Percentiles rank a stretch among this genome's conserved stretches.
phyloP scores from a whole-genome alignment of 2,329 filamentous ascomycete species.

The Pestalotiopsis fici region DNA sequence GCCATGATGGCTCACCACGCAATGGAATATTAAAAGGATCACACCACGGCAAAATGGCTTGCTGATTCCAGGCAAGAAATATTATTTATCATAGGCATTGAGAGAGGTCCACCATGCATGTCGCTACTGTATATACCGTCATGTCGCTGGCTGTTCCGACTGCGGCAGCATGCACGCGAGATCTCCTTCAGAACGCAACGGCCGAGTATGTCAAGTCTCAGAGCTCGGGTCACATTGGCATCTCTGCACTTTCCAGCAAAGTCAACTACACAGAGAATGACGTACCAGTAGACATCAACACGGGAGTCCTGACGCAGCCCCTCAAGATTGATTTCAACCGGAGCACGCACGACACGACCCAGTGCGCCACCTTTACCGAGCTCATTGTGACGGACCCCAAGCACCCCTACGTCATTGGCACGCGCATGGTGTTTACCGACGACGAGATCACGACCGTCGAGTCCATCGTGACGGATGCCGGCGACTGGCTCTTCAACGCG shows the following conservation, averaged over 20 bases:
- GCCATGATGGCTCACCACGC: neutral
- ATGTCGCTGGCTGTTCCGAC: neutral
- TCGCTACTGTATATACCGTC: neutral
- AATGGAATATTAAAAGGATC: neutral
- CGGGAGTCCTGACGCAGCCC: conserved; percentile 31
- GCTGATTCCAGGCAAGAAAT: neutral
- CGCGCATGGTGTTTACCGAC: conserved; percentile 29
- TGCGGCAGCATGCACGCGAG: neutral
- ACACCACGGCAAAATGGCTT: too few species aligned
- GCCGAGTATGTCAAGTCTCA: conserved; percentile 22
- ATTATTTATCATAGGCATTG: neutral
- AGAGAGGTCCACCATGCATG: neutral
- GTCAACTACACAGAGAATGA: conserved; percentile 33
- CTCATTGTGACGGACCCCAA: conserved; percentile 31
- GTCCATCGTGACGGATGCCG: conserved; percentile 32
- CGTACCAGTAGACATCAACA: conserved; percentile 26
- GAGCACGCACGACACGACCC: conserved; percentile 35
- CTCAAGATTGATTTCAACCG: conserved; percentile 36
- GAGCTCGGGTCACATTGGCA: neutral
- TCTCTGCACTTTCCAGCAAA: neutral
- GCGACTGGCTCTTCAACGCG: conserved; percentile 41
- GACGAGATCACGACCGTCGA: conserved; percentile 19
- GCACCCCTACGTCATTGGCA: conserved; percentile 38
- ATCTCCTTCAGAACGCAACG: neutral
- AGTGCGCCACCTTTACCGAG: conserved; percentile 38